Percentiles rank a stretch among this genome's conserved stretches.
phyloP scores from a whole-genome alignment of 2,329 filamentous ascomycete genomes.

The Coniella lustricola region DNA sequence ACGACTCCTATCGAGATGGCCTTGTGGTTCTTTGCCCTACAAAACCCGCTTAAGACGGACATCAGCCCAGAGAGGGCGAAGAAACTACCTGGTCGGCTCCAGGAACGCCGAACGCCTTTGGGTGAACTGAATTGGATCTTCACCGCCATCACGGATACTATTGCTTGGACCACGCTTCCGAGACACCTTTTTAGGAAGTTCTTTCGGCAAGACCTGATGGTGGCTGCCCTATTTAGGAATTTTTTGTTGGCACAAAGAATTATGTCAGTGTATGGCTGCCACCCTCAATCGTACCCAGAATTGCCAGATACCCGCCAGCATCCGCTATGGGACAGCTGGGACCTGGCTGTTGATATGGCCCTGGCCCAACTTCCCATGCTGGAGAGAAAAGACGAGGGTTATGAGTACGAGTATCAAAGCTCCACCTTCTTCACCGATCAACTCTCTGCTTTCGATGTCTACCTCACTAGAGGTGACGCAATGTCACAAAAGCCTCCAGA shows the following conservation, averaged over 20 bases:
- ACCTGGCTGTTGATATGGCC: conserved; percentile 92
- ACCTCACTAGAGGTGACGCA: conserved; percentile 72
- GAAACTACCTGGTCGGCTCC: conserved; percentile 82
- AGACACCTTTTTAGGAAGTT: conserved; percentile 91
- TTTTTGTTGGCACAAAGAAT: conserved; percentile 91
- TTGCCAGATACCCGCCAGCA: conserved; percentile 95
- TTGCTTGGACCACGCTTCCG: conserved; percentile 93
- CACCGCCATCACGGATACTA: conserved; percentile 96
- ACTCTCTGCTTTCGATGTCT: conserved; percentile 93
- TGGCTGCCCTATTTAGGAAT: conserved; percentile 94
- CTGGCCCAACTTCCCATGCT: conserved; percentile 81
- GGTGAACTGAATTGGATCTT: conserved; percentile 99
- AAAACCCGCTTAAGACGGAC: conserved; percentile 68
- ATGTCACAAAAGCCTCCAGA: conserved; percentile 83
- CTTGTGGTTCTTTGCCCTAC: conserved; percentile 88
- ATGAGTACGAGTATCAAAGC: conserved; percentile 85
- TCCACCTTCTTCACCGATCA: conserved; percentile 97
- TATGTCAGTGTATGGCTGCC: conserved; percentile 94
- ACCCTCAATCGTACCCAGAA: conserved; percentile 83
- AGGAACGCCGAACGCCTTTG: conserved; percentile 86
- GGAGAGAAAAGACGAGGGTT: conserved; percentile 68
- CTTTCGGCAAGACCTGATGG: conserved; percentile 96
- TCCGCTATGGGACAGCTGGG: conserved; percentile 95
- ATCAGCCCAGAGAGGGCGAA: conserved; percentile 77
- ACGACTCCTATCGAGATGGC: conserved; percentile 98